phyloP scores from a whole-genome alignment of 768 basidiomycete species.

The Pulveroboletus sp. region DNA sequence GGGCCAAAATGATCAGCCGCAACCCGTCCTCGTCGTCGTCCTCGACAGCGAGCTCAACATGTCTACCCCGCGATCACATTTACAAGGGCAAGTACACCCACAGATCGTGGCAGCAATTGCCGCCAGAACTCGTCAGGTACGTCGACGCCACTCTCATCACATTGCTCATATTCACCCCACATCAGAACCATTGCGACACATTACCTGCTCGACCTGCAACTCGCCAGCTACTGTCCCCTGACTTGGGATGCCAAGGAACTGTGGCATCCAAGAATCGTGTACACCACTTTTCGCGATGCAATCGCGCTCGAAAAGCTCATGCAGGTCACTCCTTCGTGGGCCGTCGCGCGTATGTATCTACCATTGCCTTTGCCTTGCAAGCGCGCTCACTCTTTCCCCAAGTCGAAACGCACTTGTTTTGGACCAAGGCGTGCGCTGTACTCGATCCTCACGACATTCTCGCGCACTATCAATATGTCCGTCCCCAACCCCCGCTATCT shows the following conservation, averaged over 20 bases:
- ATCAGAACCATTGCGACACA: slow-evolving; percentile 40
- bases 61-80: slow-evolving; percentile 24
- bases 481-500: slow-evolving; percentile 33
- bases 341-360: slow-evolving; percentile 50
- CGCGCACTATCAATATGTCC: slow-evolving; percentile 46
- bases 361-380: neutral
- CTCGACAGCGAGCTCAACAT: slow-evolving; percentile 7
- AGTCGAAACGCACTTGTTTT: slow-evolving; percentile 73
- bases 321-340: slow-evolving; percentile 61
- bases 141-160: slow-evolving; percentile 33
- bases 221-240: slow-evolving; percentile 44
- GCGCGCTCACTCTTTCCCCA: slow-evolving; percentile 8
- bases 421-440: slow-evolving; percentile 59
- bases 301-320: slow-evolving; percentile 60
- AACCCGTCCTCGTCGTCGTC: slow-evolving; percentile 16
- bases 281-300: slow-evolving; percentile 60
- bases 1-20: slow-evolving; percentile 32
- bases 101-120: slow-evolving; percentile 61
- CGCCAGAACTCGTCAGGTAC: slow-evolving; percentile 59
- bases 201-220: slow-evolving; percentile 50
- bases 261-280: slow-evolving; percentile 65
- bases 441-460: slow-evolving; percentile 63
- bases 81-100: slow-evolving; percentile 59
- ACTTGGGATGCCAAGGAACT: slow-evolving; percentile 47
- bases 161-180: slow-evolving; percentile 1